These are phyloP conservation scores for Comarum palustre DNA, from an alignment of 306 rosid species.

Conservation along the genomic window DNA sequence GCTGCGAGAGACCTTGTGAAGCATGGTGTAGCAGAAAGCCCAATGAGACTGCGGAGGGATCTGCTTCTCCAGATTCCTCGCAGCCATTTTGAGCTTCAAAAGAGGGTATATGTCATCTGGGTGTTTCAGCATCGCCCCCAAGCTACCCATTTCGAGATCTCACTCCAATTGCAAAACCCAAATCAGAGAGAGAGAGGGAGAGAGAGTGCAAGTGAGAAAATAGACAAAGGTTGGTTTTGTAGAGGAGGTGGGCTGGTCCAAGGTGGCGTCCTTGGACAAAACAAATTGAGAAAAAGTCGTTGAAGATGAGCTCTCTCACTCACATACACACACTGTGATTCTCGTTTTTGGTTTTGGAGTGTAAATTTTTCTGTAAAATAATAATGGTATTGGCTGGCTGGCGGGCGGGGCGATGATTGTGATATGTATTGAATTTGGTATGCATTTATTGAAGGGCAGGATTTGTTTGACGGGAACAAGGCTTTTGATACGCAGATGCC, in stretches of 20 bases:
- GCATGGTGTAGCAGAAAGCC: constrained; percentile 82
- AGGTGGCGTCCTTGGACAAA: constrained; percentile 5
- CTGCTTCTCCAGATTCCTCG: constrained; percentile 78
- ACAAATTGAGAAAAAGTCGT: background rate
- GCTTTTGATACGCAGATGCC: no score
- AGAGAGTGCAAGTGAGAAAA: background rate
- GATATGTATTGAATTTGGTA: no score
- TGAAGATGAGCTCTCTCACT: background rate
- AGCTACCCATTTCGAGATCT: constrained; percentile 51
- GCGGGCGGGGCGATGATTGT: no score
- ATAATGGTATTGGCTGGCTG: no score
- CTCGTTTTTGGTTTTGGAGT: background rate
- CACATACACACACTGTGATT: background rate
- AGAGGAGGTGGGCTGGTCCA: constrained; percentile 8
- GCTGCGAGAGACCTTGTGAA: constrained; percentile 89
- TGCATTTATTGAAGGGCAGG: no score
- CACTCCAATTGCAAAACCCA: background rate
- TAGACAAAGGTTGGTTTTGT: background rate
- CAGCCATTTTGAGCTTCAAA: constrained; percentile 76
- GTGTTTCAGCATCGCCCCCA: constrained; percentile 63
- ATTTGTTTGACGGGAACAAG: no score
- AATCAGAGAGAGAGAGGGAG: background rate
- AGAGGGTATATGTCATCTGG: constrained; percentile 87
- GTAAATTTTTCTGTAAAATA: no score
- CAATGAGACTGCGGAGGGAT: constrained; percentile 90